Evolutionary conservation across 106 monocot genomes (phyloP).

Genomic region (Alisma plantagoaquatica): DNA sequence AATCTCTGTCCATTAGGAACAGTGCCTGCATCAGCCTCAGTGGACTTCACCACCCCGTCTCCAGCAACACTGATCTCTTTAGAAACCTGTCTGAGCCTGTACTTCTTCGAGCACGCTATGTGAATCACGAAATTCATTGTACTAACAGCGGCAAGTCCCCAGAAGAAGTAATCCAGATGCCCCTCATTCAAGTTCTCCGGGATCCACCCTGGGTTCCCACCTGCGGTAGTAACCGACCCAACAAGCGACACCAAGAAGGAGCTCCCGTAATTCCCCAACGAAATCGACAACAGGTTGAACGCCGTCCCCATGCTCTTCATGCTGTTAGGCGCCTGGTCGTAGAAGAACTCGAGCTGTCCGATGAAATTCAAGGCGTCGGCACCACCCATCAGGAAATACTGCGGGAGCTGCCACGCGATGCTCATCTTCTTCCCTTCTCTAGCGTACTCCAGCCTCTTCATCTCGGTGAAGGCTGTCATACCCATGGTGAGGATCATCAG

Average conservation of each 20-base stretch:
- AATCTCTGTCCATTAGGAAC: too few relatives aligned
- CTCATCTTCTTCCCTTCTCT: conserved; percentile 3
- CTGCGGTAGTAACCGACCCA: conserved; percentile 6
- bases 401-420: conserved; percentile 39
- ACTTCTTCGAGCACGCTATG: conserved; percentile 12
- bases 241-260: conserved; percentile 14
- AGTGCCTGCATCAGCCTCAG: too few relatives aligned
- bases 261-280: conserved; percentile 15
- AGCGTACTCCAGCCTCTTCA: background rate
- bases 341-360: conserved; percentile 56
- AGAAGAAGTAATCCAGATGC: conserved; percentile 37
- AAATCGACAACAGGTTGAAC: conserved; percentile 9
- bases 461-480: conserved; percentile 14
- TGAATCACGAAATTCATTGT: conserved; percentile 21
- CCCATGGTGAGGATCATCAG: conserved; percentile 23
- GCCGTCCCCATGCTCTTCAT: conserved; percentile 27
- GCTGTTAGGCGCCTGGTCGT: conserved; percentile 33
- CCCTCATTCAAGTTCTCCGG: conserved; percentile 24
- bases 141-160: conserved; percentile 27
- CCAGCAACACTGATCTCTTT: too few relatives aligned
- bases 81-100: too few relatives aligned
- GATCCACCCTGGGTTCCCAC: too few relatives aligned
- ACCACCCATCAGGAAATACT: conserved; percentile 39
- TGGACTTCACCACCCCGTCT: too few relatives aligned
- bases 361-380: conserved; percentile 37